Percentiles rank a stretch among this genome's conserved stretches.
Evolutionary conservation across 768 basidiomycete species (phyloP).

Genomic region (Brasilioporus rufonigricans): DNA sequence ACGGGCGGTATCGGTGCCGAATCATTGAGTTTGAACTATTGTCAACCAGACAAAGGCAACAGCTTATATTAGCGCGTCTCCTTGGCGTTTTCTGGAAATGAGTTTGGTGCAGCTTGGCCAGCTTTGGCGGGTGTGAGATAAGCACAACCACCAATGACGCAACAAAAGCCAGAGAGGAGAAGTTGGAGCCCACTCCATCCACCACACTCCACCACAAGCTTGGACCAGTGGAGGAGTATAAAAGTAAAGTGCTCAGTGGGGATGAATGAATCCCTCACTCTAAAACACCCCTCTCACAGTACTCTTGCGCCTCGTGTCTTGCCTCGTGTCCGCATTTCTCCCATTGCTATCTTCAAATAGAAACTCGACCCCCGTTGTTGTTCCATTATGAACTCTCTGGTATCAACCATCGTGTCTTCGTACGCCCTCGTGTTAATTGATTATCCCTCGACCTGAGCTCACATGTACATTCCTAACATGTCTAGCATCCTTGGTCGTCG

Average conservation of each 20-base stretch:
- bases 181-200: too few relatives aligned
- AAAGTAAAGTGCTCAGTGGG: not conserved
- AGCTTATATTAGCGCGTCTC: too few relatives aligned
- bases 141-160: too few relatives aligned
- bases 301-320: not conserved
- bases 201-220: not conserved
- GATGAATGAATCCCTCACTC: not conserved
- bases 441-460: not conserved
- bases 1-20: too few relatives aligned
- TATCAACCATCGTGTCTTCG: constrained; percentile 1
- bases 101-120: too few relatives aligned
- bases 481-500: constrained; percentile 15
- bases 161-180: too few relatives aligned
- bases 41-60: too few relatives aligned
- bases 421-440: not conserved
- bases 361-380: not conserved
- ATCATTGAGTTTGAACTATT: too few relatives aligned
- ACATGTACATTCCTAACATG: constrained; percentile 23
- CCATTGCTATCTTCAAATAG: constrained; percentile 4
- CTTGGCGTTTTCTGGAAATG: too few relatives aligned
- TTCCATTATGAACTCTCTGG: not conserved
- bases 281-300: too few relatives aligned
- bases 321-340: not conserved
- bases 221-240: not conserved
- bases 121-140: too few relatives aligned